Percentiles rank a stretch among this genome's conserved stretches.
Conservation (phyloP, 768 basidiomycete species). For the Pleurotus ostreatus region DNA sequence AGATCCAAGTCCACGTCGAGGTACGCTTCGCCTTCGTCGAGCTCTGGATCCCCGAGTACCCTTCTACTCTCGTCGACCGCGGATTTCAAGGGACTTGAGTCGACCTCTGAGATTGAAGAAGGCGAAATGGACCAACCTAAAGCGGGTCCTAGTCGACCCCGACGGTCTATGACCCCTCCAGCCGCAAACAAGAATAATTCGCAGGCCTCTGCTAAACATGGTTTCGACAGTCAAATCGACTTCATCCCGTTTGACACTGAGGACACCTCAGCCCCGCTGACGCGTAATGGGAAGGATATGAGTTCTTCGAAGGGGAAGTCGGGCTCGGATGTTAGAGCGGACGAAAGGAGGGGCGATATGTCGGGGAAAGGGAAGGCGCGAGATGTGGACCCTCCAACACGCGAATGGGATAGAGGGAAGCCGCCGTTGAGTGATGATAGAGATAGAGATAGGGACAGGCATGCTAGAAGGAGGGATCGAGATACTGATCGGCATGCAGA, state of each 20-base stretch:
- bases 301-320: background rate
- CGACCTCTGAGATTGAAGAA: background rate
- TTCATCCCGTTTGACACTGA: background rate
- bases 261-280: background rate
- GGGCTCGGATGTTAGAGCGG: too few relatives aligned
- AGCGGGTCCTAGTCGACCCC: background rate
- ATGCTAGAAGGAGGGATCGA: conserved; percentile 12
- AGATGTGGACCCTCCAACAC: conserved; percentile 6
- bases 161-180: background rate
- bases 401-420: conserved; percentile 40
- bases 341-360: background rate
- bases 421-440: conserved; percentile 13
- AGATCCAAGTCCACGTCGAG: background rate
- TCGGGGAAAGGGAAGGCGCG: background rate
- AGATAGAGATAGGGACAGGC: conserved; percentile 14
- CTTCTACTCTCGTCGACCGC: background rate
- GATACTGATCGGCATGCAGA: background rate
- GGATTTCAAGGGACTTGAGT: too few relatives aligned
- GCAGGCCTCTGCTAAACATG: background rate
- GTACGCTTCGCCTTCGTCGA: background rate
- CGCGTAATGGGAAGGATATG: background rate
- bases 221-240: background rate
- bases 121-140: background rate
- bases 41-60: background rate
- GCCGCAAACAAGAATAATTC: background rate